Percentiles rank a stretch among this genome's conserved stretches.
These are phyloP conservation scores for Fusarium continuum DNA, from an alignment of 2,329 filamentous ascomycete species.

Conservation along the genomic window DNA sequence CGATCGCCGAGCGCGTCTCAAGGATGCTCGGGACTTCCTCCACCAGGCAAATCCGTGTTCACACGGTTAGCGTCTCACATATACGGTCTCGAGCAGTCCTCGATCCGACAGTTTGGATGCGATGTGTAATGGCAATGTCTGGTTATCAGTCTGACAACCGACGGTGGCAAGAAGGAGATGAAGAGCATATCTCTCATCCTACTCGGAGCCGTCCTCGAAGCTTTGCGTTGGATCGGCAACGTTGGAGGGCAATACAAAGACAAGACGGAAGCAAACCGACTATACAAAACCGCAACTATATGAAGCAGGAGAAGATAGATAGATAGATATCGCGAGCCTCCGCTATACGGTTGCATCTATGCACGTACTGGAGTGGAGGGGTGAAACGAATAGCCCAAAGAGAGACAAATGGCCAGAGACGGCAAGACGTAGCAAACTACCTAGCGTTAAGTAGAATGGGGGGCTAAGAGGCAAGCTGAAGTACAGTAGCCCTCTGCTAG, in stretches of 20 bases:
- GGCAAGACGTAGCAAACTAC: slow-evolving; percentile 6
- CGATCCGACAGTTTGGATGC: slow-evolving; percentile 34
- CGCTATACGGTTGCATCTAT: background rate
- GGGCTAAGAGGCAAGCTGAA: slow-evolving; percentile 31
- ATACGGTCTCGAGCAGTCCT: slow-evolving; percentile 34
- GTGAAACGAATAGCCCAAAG: slow-evolving; percentile 9
- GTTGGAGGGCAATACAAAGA: background rate
- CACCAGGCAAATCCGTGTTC: slow-evolving; percentile 10
- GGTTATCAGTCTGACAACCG: slow-evolving; percentile 3
- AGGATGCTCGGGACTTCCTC: slow-evolving; percentile 17
- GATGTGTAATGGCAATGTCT: slow-evolving; percentile 31
- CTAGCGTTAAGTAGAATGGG: no score
- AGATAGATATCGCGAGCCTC: background rate
- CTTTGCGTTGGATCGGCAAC: background rate
- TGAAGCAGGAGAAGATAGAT: background rate
- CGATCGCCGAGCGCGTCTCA: slow-evolving; percentile 12
- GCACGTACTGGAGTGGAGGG: slow-evolving; percentile 1
- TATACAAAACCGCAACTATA: background rate
- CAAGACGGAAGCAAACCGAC: background rate
- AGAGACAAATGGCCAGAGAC: slow-evolving; percentile 20
- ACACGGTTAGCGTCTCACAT: slow-evolving; percentile 20
- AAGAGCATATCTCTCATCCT: slow-evolving; percentile 2
- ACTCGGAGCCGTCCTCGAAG: background rate
- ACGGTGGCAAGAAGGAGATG: slow-evolving; percentile 11
- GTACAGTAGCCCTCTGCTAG: slow-evolving; percentile 1